Conservation (phyloP, 371 early-diverging fungal genomes). For the Blakeslea trispora region DNA sequence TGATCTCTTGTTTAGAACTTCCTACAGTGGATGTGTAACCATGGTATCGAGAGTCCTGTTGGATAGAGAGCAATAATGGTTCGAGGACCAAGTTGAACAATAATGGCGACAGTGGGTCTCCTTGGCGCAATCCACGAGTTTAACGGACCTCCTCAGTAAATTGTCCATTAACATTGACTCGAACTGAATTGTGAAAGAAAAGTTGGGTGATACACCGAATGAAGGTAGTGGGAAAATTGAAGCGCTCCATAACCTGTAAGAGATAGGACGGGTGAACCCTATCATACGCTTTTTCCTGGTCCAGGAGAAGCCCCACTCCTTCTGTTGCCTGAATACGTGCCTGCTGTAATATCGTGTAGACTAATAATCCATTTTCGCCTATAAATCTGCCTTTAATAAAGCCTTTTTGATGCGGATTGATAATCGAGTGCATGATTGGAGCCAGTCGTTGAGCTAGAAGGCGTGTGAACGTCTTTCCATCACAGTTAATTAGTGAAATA, state of each 20-base stretch:
- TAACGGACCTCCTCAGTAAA: constrained; percentile 6
- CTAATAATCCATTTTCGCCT: constrained; percentile 8
- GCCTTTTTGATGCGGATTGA: constrained; percentile 8
- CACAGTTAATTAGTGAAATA: constrained; percentile 15
- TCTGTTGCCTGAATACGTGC: neutral
- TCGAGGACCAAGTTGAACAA: constrained; percentile 24
- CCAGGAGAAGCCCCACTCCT: constrained; percentile 15
- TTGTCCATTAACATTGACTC: constrained; percentile 25
- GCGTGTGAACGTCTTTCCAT: constrained; percentile 22
- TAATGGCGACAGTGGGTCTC: constrained; percentile 18
- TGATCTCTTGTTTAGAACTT: neutral
- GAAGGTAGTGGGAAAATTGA: constrained; percentile 13
- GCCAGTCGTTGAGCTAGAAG: constrained; percentile 18
- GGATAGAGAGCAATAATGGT: constrained; percentile 3
- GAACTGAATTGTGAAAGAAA: constrained; percentile 24
- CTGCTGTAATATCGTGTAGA: neutral
- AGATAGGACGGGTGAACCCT: constrained; percentile 21
- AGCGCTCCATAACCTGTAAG: neutral
- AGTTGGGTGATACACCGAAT: constrained; percentile 5
- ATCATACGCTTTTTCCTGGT: constrained; percentile 28
- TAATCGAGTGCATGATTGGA: neutral
- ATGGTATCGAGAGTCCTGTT: neutral
- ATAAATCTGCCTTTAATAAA: constrained; percentile 18
- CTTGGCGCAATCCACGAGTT: constrained; percentile 12
- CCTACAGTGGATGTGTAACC: neutral